Evolutionary conservation across 1,284 basidiomycete species (phyloP), one percentile per base, ranked within the genome.

Genomic region (Microstroma glucosiphilum): DNA sequence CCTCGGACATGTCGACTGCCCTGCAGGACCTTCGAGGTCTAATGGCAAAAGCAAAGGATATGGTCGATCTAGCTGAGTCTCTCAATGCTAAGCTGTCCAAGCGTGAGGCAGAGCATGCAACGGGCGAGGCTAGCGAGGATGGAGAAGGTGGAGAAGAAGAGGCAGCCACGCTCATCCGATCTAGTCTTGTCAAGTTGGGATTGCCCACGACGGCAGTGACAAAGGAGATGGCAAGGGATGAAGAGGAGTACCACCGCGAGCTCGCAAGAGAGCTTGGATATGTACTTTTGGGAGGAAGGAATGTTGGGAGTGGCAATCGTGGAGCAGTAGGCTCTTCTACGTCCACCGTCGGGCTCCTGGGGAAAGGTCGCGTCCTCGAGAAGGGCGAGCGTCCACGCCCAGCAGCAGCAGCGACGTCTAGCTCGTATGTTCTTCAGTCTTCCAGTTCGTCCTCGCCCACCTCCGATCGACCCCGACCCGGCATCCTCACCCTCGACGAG

Each of bases 41-140:
- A 49, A 93, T 91, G 89, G 83, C 88, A 58, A 90, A 92, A 78
- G 92, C 93, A 0, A 89, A 88, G 69, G 90, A 92, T 70, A 96
- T 98, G 88, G 92, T 84, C 60, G 85, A 86, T 48, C 84, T 96
- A 30, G 92, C 94, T 1, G 88, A 88, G 65, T 87, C 91, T 56
- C 85, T 97, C 68, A 93, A 91, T 77, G 86, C 89, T 64, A 89
- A 88, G 66, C 83, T 96, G 11, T 87, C 87, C 8, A 83, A 85
- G 2, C 81, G 84, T 15, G 9, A 46, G 25, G 23, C 21, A 30
- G 40, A 59, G 17, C 30, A 37, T 37, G 30, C 30, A 3, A 3
- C 30, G 3, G 21, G 51, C 17, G 43, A 37, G 9, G 41, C 21
- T 1, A 26, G 13, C 17, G 54, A 15, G n/a, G 42, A 13, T 17